phyloP scores from a whole-genome alignment of 805 yeast genomes.

The Hanseniaspora clermontiae region DNA sequence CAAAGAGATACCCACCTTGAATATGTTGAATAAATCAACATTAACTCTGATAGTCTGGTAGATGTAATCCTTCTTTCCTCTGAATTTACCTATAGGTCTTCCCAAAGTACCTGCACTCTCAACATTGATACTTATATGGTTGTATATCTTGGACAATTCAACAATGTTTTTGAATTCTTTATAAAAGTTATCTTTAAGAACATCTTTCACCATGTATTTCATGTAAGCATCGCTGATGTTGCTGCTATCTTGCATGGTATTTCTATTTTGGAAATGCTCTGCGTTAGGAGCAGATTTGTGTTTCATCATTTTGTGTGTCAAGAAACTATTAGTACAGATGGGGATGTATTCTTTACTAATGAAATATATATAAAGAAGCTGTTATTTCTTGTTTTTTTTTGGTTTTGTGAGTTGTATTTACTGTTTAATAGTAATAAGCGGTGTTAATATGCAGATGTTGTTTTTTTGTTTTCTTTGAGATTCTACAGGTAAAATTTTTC shows the following conservation, averaged over 20 bases:
- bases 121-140: constrained; percentile 60
- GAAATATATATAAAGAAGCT: too few species aligned
- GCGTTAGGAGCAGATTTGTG: not conserved
- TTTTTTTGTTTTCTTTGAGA: too few species aligned
- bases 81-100: constrained; percentile 87
- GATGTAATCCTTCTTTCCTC: constrained; percentile 82
- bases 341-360: too few species aligned
- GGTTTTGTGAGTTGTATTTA: too few species aligned
- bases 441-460: too few species aligned
- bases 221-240: constrained; percentile 16
- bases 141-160: constrained; percentile 43
- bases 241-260: not conserved
- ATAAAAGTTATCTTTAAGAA: constrained; percentile 59
- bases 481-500: too few species aligned
- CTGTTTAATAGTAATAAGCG: too few species aligned
- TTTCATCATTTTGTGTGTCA: not conserved
- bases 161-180: constrained; percentile 53
- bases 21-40: constrained; percentile 71
- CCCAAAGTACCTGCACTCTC: constrained; percentile 95
- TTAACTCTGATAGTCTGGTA: constrained; percentile 89
- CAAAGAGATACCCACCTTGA: constrained; percentile 73
- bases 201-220: constrained; percentile 40
- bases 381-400: too few species aligned
- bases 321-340: too few species aligned
- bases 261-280: not conserved